Percentiles rank a stretch among this genome's conserved stretches.
phyloP scores from a whole-genome alignment of 2,329 filamentous ascomycete genomes.

The Fusarium pseudocircinatum region DNA sequence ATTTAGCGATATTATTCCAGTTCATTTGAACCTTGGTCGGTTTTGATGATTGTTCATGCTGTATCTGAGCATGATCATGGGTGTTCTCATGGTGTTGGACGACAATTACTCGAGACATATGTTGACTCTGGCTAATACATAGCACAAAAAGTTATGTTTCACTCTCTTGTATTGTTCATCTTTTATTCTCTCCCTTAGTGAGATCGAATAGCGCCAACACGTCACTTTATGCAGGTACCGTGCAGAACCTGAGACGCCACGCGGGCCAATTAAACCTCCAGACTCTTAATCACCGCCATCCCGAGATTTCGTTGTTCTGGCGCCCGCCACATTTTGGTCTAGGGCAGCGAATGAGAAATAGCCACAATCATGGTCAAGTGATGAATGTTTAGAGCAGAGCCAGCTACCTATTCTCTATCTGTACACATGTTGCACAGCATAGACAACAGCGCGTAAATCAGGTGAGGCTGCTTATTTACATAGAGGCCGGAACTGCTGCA shows the following conservation, averaged over 20 bases:
- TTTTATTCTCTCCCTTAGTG: not conserved
- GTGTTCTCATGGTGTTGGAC: not conserved
- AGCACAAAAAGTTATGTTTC: conserved; percentile 13
- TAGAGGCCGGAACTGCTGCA: not conserved
- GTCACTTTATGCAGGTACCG: conserved; percentile 43
- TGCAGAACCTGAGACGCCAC: conserved; percentile 47
- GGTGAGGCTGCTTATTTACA: conserved; percentile 9
- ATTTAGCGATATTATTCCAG: conserved; percentile 20
- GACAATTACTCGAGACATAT: not conserved
- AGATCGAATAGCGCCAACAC: conserved; percentile 27
- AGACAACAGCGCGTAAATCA: conserved; percentile 1
- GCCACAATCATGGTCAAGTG: not conserved
- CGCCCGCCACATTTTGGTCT: conserved; percentile 31
- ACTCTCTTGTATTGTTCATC: not conserved
- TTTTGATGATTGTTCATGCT: conserved; percentile 22
- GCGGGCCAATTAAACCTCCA: conserved; percentile 44
- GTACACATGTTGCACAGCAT: not conserved
- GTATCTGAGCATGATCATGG: not conserved
- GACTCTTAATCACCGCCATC: conserved; percentile 6
- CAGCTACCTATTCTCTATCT: not conserved
- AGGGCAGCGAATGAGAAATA: conserved; percentile 9
- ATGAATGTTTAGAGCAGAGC: not conserved
- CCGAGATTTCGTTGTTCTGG: conserved; percentile 28
- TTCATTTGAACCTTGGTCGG: not conserved
- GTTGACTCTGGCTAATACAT: not conserved